Evolutionary conservation across 2,329 filamentous ascomycete species (phyloP), one percentile per base, ranked within the genome.

Genomic region (Diaporthe citri): DNA sequence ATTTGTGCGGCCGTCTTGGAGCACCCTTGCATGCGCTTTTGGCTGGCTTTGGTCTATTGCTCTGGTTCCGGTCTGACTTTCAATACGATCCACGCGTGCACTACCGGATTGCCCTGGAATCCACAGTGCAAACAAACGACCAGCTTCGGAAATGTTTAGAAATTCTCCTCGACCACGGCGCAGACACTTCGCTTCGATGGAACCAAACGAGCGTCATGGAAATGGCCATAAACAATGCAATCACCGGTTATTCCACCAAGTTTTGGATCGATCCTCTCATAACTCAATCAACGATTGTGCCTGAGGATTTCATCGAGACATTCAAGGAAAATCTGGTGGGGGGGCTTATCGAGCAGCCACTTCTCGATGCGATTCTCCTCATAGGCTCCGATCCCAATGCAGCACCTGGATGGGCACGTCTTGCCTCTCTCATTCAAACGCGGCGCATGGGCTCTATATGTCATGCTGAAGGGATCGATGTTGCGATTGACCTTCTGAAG

Each of bases 181-280:
- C 56, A 3, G 56, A 59, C 22, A 59, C 56, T 15, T 39, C 56
- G 0, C 2, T 8, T 15, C 56, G 2, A 2, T 59, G 20, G 34
- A 1, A 15, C 1, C 1, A 9, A 25, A 2, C 3, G 8, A 59
- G 22, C 1, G 5, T 17, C 8, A 8, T 59, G 1, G 4, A 59
- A 15, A 39, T 59, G 34, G 56, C 12, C 2, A 25, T 59, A 3
- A 9, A 39, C 5, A n/a, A 2, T 9, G 13, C 31, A 3, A 20
- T 34, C 17, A 1, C 0, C 3, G 2, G 1, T 7, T 0, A 12
- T 2, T 12, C 3, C 15, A 10, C 34, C 5, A 3, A 9, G 3
- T 1, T 22, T 2, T 59, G 56, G 56, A 9, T 39, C 12, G 0
- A 15, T 1, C 34, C 56, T 25, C 34, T 59, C 5, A n/a, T 39